Base-by-base conservation (phyloP, 495 filamentous ascomycete genomes). In the Cryomyces minteri region DNA sequence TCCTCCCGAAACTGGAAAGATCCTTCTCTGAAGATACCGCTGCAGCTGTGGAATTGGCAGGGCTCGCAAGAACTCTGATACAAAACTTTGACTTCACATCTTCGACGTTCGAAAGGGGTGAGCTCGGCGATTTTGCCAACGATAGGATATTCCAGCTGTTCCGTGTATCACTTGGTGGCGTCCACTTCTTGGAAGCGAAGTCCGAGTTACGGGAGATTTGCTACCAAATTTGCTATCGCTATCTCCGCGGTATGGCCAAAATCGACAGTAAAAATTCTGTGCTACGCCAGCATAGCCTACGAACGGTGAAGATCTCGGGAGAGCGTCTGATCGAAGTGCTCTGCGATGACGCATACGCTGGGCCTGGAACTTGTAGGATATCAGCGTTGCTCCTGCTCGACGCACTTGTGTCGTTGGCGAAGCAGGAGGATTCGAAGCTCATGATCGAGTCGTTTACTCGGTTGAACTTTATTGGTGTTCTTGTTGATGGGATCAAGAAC, bases 101-200 rank as follows among this genome's bases (percentile, higher is more conserved):
- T 8, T 53, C 68, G 4, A 54, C 62, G 6, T 61, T 63, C 32
- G 64, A 62, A 39, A 51, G 57, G 52, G 66, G 61, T 49, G 69
- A 40, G 41, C 37, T 38, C n/a, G 36, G 31, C 30, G 39, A 47
- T 29, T 40, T 88, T 39, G 78, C 85, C 32, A 80, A 85, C 54
- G 92, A 96, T 57, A 82, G 88, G 55, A 72, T 95, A 7, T 86
- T 82, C 52, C 80, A 94, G 52, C 71, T 95, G 12, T 95, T 99
- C 67, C 81, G 92, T 43, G 65, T 84, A 30, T 82, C 79, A 43
- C 65, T 93, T 18, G 71, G 73, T 49, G 81, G 83, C 7, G 79
- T 92, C 45, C 72, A 74, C 45, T 73, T 79, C 45, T 78, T 84
- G 45, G 69, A 73, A 6, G 71, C 74, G n/a, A 78, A 74, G 53